Evolutionary conservation across 768 basidiomycete genomes (phyloP), one percentile per base, ranked within the genome.

Genomic region (Calocybe cyanea): DNA sequence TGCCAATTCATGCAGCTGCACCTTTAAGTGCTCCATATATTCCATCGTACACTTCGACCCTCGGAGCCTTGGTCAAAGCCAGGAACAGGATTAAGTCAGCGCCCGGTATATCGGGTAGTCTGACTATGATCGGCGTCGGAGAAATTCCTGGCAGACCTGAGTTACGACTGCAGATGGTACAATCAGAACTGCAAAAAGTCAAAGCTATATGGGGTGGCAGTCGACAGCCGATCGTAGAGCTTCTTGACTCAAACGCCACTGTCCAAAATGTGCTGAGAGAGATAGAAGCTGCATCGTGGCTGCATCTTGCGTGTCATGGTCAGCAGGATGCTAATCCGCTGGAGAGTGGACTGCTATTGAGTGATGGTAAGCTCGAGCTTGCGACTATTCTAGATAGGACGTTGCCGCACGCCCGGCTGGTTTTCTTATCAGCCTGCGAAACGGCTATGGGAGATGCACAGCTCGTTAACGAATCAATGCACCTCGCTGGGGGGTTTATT

Each of bases 371-470:
- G 31, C 46, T 61, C 11, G 42, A 49, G n/a, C 19, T 71, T n/a
- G 52, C 36, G 1, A 54, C 63, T 23, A 49, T 70, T 23, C 46
- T 60, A 32, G 44, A 39, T 23, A 53, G 49, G 14, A 30, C 11
- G 17, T 17, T 58, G 1, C 48, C 58, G 2, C 51, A 35, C 11
- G 60, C 63, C 0, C 59, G 66, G 40, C 67, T 71, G 56, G 67
- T 63, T 15, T 68, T 67, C 38, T 33, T 70, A 18, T 61, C 63
- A n/a, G 60, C 61, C 9, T 67, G 65, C 25, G 55, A 43, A 32
- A 61, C 59, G 10, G 51, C 57, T 2, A 54, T 51, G 25, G 58
- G 49, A 17, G 58, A 59, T n/a, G 45, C 28, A 11, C 14, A 20
- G 2, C 45, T 45, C 20, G 19, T 48, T 10, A 63, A 62, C 18